A percentile compares a stretch with the other conserved stretches of the same genome.
Conservation (phyloP, 495 filamentous ascomycete species). For the Aspergillus leporis region DNA sequence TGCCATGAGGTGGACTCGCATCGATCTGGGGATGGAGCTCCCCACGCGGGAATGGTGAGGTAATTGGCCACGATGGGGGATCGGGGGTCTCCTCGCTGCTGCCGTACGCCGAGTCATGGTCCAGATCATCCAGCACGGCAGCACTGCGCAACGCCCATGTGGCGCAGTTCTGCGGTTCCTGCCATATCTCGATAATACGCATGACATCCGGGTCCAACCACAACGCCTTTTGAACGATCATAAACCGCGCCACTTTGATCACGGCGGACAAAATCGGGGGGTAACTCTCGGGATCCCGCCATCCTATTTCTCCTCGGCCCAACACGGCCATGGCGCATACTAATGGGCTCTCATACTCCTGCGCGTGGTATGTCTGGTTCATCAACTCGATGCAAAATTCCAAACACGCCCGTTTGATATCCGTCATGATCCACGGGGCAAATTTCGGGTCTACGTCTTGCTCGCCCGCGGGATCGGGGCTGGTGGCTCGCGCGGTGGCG, state of each 20-base stretch:
- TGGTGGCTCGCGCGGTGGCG: neutral
- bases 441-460: neutral
- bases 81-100: no score
- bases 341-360: constrained; percentile 17
- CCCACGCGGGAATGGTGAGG: no score
- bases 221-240: constrained; percentile 13
- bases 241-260: constrained; percentile 15
- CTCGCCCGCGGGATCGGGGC: neutral
- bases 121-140: no score
- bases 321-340: constrained; percentile 13
- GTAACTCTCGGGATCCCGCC: constrained; percentile 6
- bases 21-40: no score
- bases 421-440: neutral
- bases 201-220: constrained; percentile 6
- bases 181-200: constrained; percentile 4
- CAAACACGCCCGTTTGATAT: neutral
- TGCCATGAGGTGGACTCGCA: no score
- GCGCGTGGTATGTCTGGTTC: constrained; percentile 2
- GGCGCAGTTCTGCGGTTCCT: neutral
- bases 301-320: neutral
- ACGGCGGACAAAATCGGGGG: neutral
- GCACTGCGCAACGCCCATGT: neutral
- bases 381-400: constrained; percentile 22
- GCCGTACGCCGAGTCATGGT: no score
- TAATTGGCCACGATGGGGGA: no score